A percentile compares a stretch with the other conserved stretches of the same genome.
These are phyloP conservation scores for Gossypium ekmanianum DNA, from an alignment of 345 rosid genomes.

Conservation along the genomic window DNA sequence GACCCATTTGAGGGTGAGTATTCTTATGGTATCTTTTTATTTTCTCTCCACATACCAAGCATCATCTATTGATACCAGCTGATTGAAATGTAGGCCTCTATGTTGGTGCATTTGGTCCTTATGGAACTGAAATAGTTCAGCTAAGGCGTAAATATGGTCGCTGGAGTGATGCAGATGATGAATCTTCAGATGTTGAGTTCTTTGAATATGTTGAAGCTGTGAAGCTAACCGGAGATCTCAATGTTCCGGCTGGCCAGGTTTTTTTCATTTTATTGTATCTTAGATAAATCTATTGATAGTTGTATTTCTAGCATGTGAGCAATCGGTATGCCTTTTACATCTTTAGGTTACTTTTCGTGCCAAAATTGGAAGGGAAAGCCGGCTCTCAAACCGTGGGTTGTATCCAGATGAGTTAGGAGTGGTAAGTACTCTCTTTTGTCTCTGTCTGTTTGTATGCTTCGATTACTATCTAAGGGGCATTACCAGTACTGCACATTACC, in stretches of 20 bases:
- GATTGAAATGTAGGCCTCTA: slow-evolving; percentile 61
- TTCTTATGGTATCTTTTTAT: slow-evolving; percentile 7
- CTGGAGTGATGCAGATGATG: slow-evolving; percentile 57
- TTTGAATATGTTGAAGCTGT: slow-evolving; percentile 96
- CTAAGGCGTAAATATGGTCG: slow-evolving; percentile 83
- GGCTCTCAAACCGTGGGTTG: slow-evolving; percentile 52
- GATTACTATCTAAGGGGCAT: background rate
- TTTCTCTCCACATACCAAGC: slow-evolving; percentile 12
- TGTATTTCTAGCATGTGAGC: background rate
- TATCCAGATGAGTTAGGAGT: slow-evolving; percentile 89
- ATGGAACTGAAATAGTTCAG: slow-evolving; percentile 91
- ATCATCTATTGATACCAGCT: slow-evolving; percentile 11
- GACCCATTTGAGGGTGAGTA: slow-evolving; percentile 84
- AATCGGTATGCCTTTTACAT: slow-evolving; percentile 20
- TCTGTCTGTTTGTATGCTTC: background rate
- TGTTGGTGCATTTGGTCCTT: slow-evolving; percentile 95
- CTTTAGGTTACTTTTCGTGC: slow-evolving; percentile 95
- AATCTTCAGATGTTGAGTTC: slow-evolving; percentile 64
- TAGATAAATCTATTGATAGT: background rate
- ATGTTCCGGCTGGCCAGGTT: slow-evolving; percentile 98
- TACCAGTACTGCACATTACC: background rate
- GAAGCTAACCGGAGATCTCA: slow-evolving; percentile 96
- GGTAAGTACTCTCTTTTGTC: slow-evolving; percentile 43
- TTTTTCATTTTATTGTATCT: background rate
- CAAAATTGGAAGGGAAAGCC: slow-evolving; percentile 73